Evolutionary conservation across 2,329 filamentous ascomycete genomes (phyloP).

Genomic region (Incumbomyces delicatus): DNA sequence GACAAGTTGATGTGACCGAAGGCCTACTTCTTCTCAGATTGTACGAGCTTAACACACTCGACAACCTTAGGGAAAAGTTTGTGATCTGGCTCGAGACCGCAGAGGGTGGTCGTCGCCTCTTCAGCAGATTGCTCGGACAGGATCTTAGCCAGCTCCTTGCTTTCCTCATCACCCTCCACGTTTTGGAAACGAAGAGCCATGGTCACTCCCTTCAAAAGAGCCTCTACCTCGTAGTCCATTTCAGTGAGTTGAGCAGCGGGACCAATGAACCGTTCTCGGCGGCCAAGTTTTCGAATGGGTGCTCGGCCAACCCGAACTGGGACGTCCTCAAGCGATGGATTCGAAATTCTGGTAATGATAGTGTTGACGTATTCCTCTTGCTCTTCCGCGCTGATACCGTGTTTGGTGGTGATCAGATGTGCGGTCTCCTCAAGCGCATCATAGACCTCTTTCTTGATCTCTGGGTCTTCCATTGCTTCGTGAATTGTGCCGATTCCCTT

Average conservation of each 20-base stretch:
- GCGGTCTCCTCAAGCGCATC: slow-evolving; percentile 78
- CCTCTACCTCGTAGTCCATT: slow-evolving; percentile 60
- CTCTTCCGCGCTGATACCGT: slow-evolving; percentile 62
- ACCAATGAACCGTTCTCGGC: slow-evolving; percentile 92
- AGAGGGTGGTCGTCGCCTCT: slow-evolving; percentile 69
- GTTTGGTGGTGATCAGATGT: slow-evolving; percentile 74
- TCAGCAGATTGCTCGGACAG: slow-evolving; percentile 64
- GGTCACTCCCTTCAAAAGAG: slow-evolving; percentile 73
- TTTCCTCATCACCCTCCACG: slow-evolving; percentile 85
- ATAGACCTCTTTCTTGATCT: slow-evolving; percentile 70
- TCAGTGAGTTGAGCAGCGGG: slow-evolving; percentile 85
- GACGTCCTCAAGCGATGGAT: slow-evolving; percentile 69
- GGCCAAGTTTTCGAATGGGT: slow-evolving; percentile 82
- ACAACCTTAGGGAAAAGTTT: slow-evolving; percentile 69
- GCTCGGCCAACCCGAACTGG: slow-evolving; percentile 94
- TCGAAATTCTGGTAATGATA: slow-evolving; percentile 87
- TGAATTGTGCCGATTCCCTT: slow-evolving; percentile 78
- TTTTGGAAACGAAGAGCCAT: slow-evolving; percentile 94
- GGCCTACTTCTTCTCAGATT: slow-evolving; percentile 39
- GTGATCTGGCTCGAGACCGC: slow-evolving; percentile 66
- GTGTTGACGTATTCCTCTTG: slow-evolving; percentile 82
- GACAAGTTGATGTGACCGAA: no score
- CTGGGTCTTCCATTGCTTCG: slow-evolving; percentile 71
- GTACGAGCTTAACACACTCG: slow-evolving; percentile 72
- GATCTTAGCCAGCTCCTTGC: slow-evolving; percentile 71